Evolutionary conservation across 495 filamentous ascomycete species (phyloP), one percentile per base, ranked within the genome.

Genomic region (Penicillium argentinense): DNA sequence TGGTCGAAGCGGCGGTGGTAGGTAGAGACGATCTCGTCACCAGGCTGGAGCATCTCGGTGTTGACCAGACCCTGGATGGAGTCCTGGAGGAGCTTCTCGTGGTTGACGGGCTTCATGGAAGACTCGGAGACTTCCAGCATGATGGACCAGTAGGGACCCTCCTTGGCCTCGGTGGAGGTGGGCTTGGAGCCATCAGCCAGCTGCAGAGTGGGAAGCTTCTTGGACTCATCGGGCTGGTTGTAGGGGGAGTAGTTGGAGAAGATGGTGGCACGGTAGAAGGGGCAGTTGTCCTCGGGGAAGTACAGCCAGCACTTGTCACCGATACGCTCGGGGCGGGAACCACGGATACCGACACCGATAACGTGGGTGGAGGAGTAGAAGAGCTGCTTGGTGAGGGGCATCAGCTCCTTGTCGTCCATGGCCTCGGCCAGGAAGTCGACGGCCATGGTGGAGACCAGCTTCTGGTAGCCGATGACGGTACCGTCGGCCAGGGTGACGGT

Each of bases 231-330:
- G 14, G 93, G 93, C 73, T 97, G 93, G 77, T 99, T 99, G 82
- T 95, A 81, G 47, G 92, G 93, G 13, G 95, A 97, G 80, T 99
- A 99, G 84, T 99, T 99, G 73, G 93, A 97, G 84, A 99, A 99
- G 75, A 99, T 97, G 52, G 93, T 99, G 62, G 93, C 93, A 60
- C 93, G 90, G 79, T 99, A 99, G 84, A 99, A 99, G 64, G 90
- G 91, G 79, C 91, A 96, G 82, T 99, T 83, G 70, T 96, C 85
- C 68, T 99, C 95, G 53, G 93, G 93, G 85, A 97, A 99, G 83
- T 99, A 99, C 44, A 99, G 82, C 89, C 93, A 99, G 84, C 93
- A 99, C 79, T 99, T 99, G 76, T 99, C 93, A 39, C 93, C 93
- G 54, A 99, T 99, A 51, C 89, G 84, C 67, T 95, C 87, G n/a